Evolutionary conservation across 805 yeast species (phyloP).

Genomic region (Candida schatavii): DNA sequence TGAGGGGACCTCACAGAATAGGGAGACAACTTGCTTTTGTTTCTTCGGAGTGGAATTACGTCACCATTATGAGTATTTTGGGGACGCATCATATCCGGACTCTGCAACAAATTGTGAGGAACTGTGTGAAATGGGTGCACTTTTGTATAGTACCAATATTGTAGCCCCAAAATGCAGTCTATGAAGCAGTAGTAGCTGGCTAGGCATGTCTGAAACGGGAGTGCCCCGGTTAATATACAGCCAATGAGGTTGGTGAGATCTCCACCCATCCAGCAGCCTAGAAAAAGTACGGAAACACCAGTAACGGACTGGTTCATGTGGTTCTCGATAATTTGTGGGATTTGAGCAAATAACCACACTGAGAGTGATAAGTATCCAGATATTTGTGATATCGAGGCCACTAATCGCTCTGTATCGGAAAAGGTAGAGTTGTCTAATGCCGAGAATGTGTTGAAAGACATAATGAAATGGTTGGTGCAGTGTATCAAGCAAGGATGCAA

Average conservation of each 20-base stretch:
- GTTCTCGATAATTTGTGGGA: conserved; percentile 65
- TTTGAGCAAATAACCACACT: conserved; percentile 70
- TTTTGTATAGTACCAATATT: conserved; percentile 67
- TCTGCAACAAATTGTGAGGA: conserved; percentile 36
- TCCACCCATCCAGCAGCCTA: conserved; percentile 36
- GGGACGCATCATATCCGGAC: conserved; percentile 33
- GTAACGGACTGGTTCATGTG: conserved; percentile 39
- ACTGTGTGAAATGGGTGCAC: conserved; percentile 39
- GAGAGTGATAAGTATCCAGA: conserved; percentile 36
- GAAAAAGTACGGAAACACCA: conserved; percentile 32
- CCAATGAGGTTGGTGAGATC: conserved; percentile 57
- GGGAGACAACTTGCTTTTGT: conserved; percentile 14
- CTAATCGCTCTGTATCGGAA: conserved; percentile 2
- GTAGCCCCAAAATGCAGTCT: conserved; percentile 65
- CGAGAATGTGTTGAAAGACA: too few relatives aligned
- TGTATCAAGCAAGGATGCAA: too few relatives aligned
- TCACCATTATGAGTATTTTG: not conserved
- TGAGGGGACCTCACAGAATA: conserved; percentile 8
- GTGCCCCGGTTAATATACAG: conserved; percentile 70
- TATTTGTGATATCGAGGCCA: conserved; percentile 10
- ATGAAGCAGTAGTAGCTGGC: conserved; percentile 72
- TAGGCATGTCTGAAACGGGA: conserved; percentile 74
- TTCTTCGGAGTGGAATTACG: conserved; percentile 12
- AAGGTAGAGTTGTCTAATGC: conserved; percentile 2
- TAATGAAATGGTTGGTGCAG: too few relatives aligned